These are phyloP conservation scores for Mortierella sp. DNA, from an alignment of 371 early-diverging fungal genomes.

Conservation along the genomic window DNA sequence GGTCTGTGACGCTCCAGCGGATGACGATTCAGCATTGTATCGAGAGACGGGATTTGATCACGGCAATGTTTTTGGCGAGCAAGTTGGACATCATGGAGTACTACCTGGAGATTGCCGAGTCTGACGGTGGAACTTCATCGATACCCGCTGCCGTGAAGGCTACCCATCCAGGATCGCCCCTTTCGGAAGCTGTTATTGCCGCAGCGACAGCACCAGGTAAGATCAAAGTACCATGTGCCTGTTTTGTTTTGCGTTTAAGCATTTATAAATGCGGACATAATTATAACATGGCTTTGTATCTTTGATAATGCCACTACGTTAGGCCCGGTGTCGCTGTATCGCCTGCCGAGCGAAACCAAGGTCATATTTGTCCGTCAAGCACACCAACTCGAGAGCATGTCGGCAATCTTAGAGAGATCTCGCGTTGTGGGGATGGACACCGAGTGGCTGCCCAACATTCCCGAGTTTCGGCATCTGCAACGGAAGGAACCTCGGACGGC, in stretches of 20 bases:
- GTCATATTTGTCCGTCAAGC: slow-evolving; percentile 21
- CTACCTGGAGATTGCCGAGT: slow-evolving; percentile 6
- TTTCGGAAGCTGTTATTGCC: not conserved
- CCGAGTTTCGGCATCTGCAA: slow-evolving; percentile 13
- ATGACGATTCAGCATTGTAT: slow-evolving; percentile 21
- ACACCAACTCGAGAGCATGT: slow-evolving; percentile 2
- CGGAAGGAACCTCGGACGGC: slow-evolving; percentile 21
- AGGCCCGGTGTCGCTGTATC: slow-evolving; percentile 5
- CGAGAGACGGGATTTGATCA: slow-evolving; percentile 8
- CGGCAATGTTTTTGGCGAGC: slow-evolving; percentile 19
- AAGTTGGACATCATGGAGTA: slow-evolving; percentile 11
- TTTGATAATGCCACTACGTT: not conserved
- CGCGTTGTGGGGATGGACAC: slow-evolving; percentile 39
- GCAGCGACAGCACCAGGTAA: not conserved
- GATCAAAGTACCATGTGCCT: not conserved
- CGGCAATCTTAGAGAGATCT: slow-evolving; percentile 10
- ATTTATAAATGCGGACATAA: not conserved
- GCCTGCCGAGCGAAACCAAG: slow-evolving; percentile 6
- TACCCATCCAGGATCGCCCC: not conserved
- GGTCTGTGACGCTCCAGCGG: slow-evolving; percentile 4
- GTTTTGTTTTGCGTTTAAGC: not conserved
- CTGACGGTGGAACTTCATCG: not conserved
- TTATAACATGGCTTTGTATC: not conserved
- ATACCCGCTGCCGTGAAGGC: slow-evolving; percentile 1
- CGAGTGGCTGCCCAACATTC: slow-evolving; percentile 38